These are phyloP conservation scores for Penicillium canescens DNA, from an alignment of 495 filamentous ascomycete genomes.

Conservation along the genomic window DNA sequence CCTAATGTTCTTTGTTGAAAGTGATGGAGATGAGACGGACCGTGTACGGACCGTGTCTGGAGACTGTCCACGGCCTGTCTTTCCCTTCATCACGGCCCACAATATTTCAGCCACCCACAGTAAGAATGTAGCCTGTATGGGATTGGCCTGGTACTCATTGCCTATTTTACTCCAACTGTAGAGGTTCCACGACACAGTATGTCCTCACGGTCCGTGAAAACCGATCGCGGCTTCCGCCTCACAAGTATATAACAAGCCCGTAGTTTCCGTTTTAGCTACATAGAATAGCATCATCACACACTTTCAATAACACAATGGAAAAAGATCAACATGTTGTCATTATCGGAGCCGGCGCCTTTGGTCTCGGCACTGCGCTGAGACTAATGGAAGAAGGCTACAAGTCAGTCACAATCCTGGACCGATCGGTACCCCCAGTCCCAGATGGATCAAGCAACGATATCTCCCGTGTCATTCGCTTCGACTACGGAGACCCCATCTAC, in stretches of 20 bases:
- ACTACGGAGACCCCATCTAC: conserved; percentile 71
- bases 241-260: neutral
- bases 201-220: neutral
- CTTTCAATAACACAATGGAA: conserved; percentile 13
- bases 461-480: conserved; percentile 70
- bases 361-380: conserved; percentile 60
- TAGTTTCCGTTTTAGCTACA: neutral
- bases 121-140: too few species aligned
- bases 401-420: conserved; percentile 65
- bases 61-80: too few species aligned
- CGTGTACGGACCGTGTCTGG: too few species aligned
- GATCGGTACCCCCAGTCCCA: conserved; percentile 54
- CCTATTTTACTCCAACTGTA: too few species aligned
- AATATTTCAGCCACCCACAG: too few species aligned
- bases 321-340: conserved; percentile 56
- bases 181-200: too few species aligned
- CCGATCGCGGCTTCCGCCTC: neutral
- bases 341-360: conserved; percentile 71
- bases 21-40: too few species aligned
- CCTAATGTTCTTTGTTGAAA: too few species aligned
- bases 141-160: too few species aligned
- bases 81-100: too few species aligned
- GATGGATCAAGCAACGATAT: conserved; percentile 65
- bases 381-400: conserved; percentile 53
- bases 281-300: neutral